Conservation (phyloP, 495 filamentous ascomycete species). For the Penicillium maclennaniae region DNA sequence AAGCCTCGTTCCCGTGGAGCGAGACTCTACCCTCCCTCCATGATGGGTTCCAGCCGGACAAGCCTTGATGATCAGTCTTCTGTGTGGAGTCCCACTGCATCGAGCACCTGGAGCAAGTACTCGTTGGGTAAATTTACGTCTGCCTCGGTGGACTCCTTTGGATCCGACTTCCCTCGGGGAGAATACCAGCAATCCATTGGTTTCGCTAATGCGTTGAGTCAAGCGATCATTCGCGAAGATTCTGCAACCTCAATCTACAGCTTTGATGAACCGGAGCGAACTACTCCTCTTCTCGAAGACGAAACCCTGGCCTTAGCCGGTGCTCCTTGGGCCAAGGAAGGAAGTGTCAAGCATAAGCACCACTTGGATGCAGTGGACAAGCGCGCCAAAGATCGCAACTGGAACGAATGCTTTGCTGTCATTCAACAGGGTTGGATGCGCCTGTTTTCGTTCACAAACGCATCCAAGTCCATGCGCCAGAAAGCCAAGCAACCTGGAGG, state of each 20-base stretch:
- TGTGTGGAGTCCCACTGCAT: conserved; percentile 85
- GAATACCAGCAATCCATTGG: conserved; percentile 96
- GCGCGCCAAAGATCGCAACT: conserved; percentile 86
- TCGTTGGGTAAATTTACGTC: conserved; percentile 85
- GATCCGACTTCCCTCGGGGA: conserved; percentile 69
- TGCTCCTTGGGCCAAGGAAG: conserved; percentile 97
- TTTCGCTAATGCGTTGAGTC: conserved; percentile 94
- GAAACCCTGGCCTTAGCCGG: conserved; percentile 86
- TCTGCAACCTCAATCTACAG: conserved; percentile 51
- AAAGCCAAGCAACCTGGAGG: conserved; percentile 61
- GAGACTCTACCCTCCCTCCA: conserved; percentile 70
- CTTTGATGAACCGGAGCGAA: conserved; percentile 50
- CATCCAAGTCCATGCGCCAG: conserved; percentile 66
- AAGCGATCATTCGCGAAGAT: conserved; percentile 95
- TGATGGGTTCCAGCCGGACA: conserved; percentile 86
- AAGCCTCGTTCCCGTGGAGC: conserved; percentile 79
- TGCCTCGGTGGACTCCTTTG: conserved; percentile 84
- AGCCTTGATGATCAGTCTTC: conserved; percentile 89
- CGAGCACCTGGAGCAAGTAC: conserved; percentile 92
- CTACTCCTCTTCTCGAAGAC: conserved; percentile 77
- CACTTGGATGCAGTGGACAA: conserved; percentile 87
- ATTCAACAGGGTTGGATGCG: conserved; percentile 95
- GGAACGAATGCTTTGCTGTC: conserved; percentile 96
- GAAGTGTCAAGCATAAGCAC: conserved; percentile 92
- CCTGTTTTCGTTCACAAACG: conserved; percentile 82